Conservation (phyloP, 352 stramenopile genomes). For the Phytophthora boehmeriae region DNA sequence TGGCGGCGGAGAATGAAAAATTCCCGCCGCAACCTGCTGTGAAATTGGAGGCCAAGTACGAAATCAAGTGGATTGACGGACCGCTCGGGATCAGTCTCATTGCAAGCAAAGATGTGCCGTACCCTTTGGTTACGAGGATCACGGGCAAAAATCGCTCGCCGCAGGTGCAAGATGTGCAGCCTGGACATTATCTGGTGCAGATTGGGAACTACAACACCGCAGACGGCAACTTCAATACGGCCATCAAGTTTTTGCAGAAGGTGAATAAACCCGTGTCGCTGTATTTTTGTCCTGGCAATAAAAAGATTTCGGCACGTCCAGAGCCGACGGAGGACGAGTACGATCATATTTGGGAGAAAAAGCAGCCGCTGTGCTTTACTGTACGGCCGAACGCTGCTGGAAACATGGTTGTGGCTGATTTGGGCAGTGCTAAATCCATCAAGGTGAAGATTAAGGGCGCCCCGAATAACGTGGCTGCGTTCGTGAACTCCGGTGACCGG, state of each 20-base stretch:
- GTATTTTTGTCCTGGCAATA: slow-evolving; percentile 85
- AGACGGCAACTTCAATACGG: slow-evolving; percentile 88
- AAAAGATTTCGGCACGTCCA: slow-evolving; percentile 75
- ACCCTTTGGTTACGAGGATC: slow-evolving; percentile 86
- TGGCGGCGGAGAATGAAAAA: slow-evolving; percentile 72
- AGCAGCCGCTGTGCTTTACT: slow-evolving; percentile 84
- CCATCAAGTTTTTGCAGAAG: slow-evolving; percentile 90
- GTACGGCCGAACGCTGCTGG: slow-evolving; percentile 68
- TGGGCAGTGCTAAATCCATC: slow-evolving; percentile 86
- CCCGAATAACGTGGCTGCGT: slow-evolving; percentile 55
- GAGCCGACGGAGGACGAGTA: slow-evolving; percentile 77
- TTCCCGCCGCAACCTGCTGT: slow-evolving; percentile 64
- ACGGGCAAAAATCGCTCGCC: slow-evolving; percentile 89
- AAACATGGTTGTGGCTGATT: slow-evolving; percentile 80
- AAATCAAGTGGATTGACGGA: slow-evolving; percentile 88
- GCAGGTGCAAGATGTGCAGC: slow-evolving; percentile 87
- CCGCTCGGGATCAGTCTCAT: slow-evolving; percentile 88
- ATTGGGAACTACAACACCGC: slow-evolving; percentile 86
- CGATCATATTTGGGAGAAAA: slow-evolving; percentile 91
- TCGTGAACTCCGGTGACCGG: slow-evolving; percentile 66
- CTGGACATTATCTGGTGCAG: slow-evolving; percentile 87
- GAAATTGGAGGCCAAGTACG: slow-evolving; percentile 85
- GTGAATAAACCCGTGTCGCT: slow-evolving; percentile 85
- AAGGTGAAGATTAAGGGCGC: slow-evolving; percentile 81
- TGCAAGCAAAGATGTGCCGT: slow-evolving; percentile 87